Base-by-base conservation (phyloP, 2,329 filamentous ascomycete genomes). In the Alternaria sp. region DNA sequence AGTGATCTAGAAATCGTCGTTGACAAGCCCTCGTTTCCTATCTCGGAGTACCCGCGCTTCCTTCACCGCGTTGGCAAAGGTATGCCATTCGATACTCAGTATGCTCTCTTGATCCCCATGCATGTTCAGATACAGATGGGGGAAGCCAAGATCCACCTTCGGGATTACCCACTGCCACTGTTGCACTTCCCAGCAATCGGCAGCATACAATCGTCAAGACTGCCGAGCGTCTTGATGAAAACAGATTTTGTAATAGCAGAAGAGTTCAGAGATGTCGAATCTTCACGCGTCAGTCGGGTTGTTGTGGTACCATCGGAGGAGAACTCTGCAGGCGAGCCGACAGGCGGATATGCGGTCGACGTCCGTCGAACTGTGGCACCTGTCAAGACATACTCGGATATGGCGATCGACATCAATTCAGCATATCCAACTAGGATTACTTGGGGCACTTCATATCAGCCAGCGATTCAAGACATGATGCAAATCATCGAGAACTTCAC, bases 381-480 rank as follows among this genome's bases (percentile, higher is more conserved):
- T 0, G 93, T 99, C 65, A 99, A 99, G 80, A 96, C 93, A 0
- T 99, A 95, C 76, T 97, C 95, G 0, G 91, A 98, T 74, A 94
- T 97, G 78, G 88, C 87, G 34, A 85, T 99, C 70, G 92, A 97
- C 65, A 94, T 99, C 78, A 97, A 98, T 78, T 97, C 94, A 2
- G 91, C 90, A 55, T 88, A 94, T 60, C 92, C 96, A 2, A 99
- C 95, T 0, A 89, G 92, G 45, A 94, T 99, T 54, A 97, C 94
- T 0, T 99, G 95, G 96, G 94, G 94, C 8, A 94, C 95, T 46
- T 97, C 94, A 2, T 99, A 98, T 74, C 96, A 99, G 74, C 95
- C 96, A 28, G 94, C 94, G 2, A 94, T 99, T 50, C 95, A 99
- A 78, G 96, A 99, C 74, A 97, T 98, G 91, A 99, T 99, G 95